phyloP scores from a whole-genome alignment of 2,329 filamentous ascomycete genomes.

The Hypoxylon sp. region DNA sequence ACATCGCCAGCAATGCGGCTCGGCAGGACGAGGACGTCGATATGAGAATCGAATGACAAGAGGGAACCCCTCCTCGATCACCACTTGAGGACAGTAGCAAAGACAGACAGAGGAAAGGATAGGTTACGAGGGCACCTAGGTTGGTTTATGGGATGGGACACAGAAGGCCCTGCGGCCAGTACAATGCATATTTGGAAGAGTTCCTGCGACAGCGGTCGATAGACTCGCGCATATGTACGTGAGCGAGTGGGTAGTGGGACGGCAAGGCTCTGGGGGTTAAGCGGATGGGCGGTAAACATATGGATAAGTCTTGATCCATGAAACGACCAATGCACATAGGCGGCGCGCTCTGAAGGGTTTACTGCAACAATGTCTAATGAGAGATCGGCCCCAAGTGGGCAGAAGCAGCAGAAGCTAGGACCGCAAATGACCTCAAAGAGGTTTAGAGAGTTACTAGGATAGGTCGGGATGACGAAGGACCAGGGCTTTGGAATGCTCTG shows the following conservation, averaged over 20 bases:
- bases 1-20: slow-evolving; percentile 56
- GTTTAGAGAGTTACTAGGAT: slow-evolving; percentile 34
- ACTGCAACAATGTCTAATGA: slow-evolving; percentile 46
- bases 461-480: slow-evolving; percentile 51
- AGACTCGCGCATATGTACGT: slow-evolving; percentile 40
- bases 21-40: slow-evolving; percentile 46
- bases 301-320: slow-evolving; percentile 50
- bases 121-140: slow-evolving; percentile 40
- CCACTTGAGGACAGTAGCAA: slow-evolving; percentile 47
- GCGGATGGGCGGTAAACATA: slow-evolving; percentile 44
- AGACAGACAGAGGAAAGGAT: slow-evolving; percentile 45
- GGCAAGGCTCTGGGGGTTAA: slow-evolving; percentile 29
- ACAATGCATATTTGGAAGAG: slow-evolving; percentile 54
- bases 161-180: slow-evolving; percentile 50
- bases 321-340: slow-evolving; percentile 54
- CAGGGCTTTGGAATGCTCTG: slow-evolving; percentile 45
- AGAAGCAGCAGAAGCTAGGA: slow-evolving; percentile 38
- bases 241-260: slow-evolving; percentile 37
- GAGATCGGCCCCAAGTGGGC: slow-evolving; percentile 42
- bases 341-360: slow-evolving; percentile 45
- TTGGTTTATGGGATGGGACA: slow-evolving; percentile 51
- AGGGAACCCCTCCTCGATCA: slow-evolving; percentile 37
- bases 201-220: slow-evolving; percentile 53
- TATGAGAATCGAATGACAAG: slow-evolving; percentile 45
- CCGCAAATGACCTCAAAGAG: slow-evolving; percentile 42